Evolutionary conservation across 352 stramenopile species (phyloP).

Genomic region (Pythium utonaiense): DNA sequence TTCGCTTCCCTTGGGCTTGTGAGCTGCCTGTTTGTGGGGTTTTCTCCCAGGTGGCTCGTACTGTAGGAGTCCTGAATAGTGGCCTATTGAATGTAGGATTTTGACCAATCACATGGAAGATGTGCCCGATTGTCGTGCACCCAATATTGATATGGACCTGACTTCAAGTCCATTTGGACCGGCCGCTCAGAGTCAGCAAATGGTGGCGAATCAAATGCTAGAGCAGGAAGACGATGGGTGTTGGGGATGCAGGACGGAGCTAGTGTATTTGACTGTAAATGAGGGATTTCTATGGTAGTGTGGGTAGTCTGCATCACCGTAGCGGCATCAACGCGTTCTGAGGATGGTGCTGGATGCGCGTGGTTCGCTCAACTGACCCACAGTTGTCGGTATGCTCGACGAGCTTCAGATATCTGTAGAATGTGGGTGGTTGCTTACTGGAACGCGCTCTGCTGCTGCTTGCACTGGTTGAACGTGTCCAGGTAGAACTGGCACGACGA

Average conservation of each 20-base stretch:
- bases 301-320: neutral
- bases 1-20: slow-evolving; percentile 2
- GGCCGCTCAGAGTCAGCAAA: neutral
- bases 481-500: slow-evolving; percentile 84
- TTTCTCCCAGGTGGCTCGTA: neutral
- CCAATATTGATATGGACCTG: neutral
- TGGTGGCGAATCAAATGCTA: neutral
- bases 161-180: slow-evolving; percentile 26
- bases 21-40: slow-evolving; percentile 1
- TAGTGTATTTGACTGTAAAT: neutral
- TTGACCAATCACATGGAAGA: neutral
- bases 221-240: neutral
- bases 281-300: neutral
- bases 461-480: slow-evolving; percentile 79
- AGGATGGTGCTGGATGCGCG: neutral
- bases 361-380: neutral
- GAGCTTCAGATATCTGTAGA: neutral
- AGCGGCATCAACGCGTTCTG: too few relatives aligned
- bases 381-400: neutral
- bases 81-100: neutral
- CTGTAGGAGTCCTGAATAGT: neutral
- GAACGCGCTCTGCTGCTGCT: slow-evolving; percentile 68
- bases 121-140: neutral
- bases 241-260: too few relatives aligned
- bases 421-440: slow-evolving; percentile 40